Percentiles rank a stretch among this genome's conserved stretches.
Evolutionary conservation across 768 basidiomycete species (phyloP).

Genomic region (Tephrocybe rancida): DNA sequence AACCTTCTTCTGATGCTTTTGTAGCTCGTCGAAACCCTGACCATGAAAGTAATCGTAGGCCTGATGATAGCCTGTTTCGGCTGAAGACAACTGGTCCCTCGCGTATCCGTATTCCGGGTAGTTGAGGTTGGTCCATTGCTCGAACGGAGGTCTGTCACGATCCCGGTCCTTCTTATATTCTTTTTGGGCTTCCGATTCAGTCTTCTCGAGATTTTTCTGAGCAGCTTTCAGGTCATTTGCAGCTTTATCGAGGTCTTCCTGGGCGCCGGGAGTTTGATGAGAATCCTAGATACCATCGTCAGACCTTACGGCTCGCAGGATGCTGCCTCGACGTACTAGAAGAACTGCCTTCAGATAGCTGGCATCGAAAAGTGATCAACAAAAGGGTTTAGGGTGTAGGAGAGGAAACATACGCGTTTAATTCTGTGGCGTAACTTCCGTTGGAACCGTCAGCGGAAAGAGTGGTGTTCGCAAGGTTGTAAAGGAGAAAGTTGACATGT

Average conservation of each 20-base stretch:
- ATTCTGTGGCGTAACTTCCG: neutral
- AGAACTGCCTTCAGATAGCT: neutral
- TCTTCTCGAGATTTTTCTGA: neutral
- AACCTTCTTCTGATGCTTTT: neutral
- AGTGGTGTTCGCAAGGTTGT: slow-evolving; percentile 46
- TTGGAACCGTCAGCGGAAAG: slow-evolving; percentile 47
- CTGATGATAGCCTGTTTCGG: neutral
- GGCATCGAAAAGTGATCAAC: neutral
- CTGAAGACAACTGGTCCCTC: neutral
- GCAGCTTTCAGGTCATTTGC: neutral
- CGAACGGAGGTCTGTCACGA: neutral
- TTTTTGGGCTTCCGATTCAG: neutral
- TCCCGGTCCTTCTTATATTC: neutral
- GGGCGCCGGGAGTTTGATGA: neutral
- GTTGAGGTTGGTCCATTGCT: neutral
- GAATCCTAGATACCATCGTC: neutral
- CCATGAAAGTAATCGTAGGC: neutral
- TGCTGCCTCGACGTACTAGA: neutral
- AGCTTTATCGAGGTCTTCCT: neutral
- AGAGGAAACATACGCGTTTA: neutral
- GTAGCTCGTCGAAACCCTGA: neutral
- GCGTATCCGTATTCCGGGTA: neutral
- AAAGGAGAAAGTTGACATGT: neutral
- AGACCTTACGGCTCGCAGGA: neutral
- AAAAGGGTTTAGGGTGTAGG: neutral